These are phyloP conservation scores for Extremus antarcticus DNA, from an alignment of 495 filamentous ascomycete genomes.

Conservation along the genomic window DNA sequence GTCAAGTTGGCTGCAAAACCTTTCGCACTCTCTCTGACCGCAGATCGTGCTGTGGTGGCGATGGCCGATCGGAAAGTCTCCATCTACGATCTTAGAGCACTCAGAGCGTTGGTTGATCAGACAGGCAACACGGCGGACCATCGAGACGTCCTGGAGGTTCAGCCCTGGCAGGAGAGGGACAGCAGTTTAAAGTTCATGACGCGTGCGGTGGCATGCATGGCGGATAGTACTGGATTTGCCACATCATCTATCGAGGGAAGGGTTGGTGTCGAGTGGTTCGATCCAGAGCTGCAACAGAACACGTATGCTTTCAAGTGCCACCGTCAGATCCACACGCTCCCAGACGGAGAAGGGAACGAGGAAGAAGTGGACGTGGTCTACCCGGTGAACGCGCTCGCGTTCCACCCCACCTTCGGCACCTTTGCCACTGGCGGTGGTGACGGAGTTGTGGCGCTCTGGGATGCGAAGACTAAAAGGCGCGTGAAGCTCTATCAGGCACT, in stretches of 20 bases:
- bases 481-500: slow-evolving; percentile 84
- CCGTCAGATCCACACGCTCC: slow-evolving; percentile 43
- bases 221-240: slow-evolving; percentile 84
- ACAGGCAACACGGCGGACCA: slow-evolving; percentile 25
- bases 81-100: slow-evolving; percentile 78
- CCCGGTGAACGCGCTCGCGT: slow-evolving; percentile 86
- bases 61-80: slow-evolving; percentile 86
- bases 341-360: slow-evolving; percentile 26
- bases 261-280: slow-evolving; percentile 96
- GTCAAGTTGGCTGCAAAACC: slow-evolving; percentile 71
- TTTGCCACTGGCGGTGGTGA: slow-evolving; percentile 92
- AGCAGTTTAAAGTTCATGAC: slow-evolving; percentile 93
- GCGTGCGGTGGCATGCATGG: slow-evolving; percentile 90
- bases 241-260: slow-evolving; percentile 82
- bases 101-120: slow-evolving; percentile 45
- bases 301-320: slow-evolving; percentile 99
- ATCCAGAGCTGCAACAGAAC: slow-evolving; percentile 72
- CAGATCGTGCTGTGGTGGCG: slow-evolving; percentile 80
- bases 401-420: slow-evolving; percentile 82
- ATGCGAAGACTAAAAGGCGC: slow-evolving; percentile 81
- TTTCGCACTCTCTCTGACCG: slow-evolving; percentile 70
- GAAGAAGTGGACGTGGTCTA: slow-evolving; percentile 80
- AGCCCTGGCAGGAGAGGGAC: slow-evolving; percentile 84
- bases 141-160: slow-evolving; percentile 37
- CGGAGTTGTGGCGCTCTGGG: slow-evolving; percentile 90